Percentiles rank a stretch among this genome's conserved stretches.
phyloP scores from a whole-genome alignment of 352 stramenopile genomes.

The Saprolegnia diclina region DNA sequence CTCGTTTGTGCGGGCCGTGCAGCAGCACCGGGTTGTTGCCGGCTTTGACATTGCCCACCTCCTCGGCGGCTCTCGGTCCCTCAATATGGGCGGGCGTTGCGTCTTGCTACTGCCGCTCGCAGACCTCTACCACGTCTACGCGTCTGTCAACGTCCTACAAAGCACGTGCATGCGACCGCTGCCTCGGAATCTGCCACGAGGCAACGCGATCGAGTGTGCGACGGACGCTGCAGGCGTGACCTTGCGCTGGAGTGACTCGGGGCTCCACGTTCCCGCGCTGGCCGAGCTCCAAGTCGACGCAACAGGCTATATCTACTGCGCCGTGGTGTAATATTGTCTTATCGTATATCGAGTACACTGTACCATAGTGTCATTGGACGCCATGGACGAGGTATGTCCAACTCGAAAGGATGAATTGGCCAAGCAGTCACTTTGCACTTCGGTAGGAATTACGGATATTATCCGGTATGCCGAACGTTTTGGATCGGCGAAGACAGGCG shows the following conservation, averaged over 20 bases:
- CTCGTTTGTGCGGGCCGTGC: background rate
- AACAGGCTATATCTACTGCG: background rate
- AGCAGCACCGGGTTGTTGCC: background rate
- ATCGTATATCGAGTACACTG: background rate
- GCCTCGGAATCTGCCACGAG: background rate
- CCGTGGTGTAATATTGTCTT: background rate
- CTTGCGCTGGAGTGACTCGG: background rate
- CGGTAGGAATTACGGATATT: no score
- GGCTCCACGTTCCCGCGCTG: background rate
- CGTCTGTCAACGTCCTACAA: background rate
- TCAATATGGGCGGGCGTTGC: background rate
- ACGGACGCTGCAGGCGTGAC: background rate
- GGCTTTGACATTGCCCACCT: background rate
- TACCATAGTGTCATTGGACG: background rate
- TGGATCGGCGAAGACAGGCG: no score
- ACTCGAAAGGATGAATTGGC: background rate
- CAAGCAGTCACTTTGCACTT: no score
- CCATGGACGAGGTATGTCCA: background rate
- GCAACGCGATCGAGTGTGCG: background rate
- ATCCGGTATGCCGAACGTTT: no score
- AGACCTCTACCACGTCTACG: slow-evolving; percentile 1
- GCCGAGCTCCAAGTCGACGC: background rate
- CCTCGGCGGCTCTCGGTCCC: background rate
- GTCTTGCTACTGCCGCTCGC: slow-evolving; percentile 1
- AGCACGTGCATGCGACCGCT: background rate